These are phyloP conservation scores for Xylaria sp. DNA, from an alignment of 2,329 filamentous ascomycete genomes.

Conservation along the genomic window DNA sequence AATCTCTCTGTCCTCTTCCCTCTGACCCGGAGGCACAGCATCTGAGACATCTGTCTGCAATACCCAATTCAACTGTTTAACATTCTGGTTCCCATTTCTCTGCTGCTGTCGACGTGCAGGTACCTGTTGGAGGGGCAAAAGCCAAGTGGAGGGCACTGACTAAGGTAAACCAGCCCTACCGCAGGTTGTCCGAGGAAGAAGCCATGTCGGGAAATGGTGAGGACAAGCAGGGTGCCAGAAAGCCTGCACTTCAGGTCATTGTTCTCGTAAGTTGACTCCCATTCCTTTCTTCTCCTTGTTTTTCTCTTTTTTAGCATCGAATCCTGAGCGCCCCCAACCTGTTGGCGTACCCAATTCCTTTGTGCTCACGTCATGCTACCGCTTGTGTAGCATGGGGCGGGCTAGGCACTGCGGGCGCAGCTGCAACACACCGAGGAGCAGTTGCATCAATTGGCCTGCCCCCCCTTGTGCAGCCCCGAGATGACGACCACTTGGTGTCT, in stretches of 20 bases:
- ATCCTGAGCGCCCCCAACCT: not conserved
- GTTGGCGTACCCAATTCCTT: constrained; percentile 28
- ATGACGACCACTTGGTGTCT: constrained; percentile 33
- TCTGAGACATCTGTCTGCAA: constrained; percentile 1
- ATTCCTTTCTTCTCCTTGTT: not conserved
- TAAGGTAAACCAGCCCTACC: constrained; percentile 1
- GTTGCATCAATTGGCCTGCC: constrained; percentile 25
- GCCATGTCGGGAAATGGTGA: constrained; percentile 36
- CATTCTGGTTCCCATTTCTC: not conserved
- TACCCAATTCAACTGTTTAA: not conserved
- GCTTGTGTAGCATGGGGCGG: constrained; percentile 15
- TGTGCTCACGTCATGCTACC: constrained; percentile 23
- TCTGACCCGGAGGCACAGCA: constrained; percentile 2
- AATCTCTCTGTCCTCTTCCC: not conserved
- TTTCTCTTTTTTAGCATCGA: constrained; percentile 13
- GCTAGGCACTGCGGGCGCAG: constrained; percentile 29
- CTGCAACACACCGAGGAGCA: constrained; percentile 34
- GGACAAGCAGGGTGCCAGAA: constrained; percentile 38
- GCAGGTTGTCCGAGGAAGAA: constrained; percentile 10
- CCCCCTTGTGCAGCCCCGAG: constrained; percentile 23
- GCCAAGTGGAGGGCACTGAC: constrained; percentile 1
- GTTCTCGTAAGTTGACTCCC: constrained; percentile 69
- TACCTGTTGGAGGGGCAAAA: not conserved
- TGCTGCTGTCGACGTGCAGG: constrained; percentile 2
- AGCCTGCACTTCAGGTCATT: constrained; percentile 76